Percentiles rank a stretch among this genome's conserved stretches.
Conservation (phyloP, 106 monocot species). For the Narthecium ossifragum region DNA sequence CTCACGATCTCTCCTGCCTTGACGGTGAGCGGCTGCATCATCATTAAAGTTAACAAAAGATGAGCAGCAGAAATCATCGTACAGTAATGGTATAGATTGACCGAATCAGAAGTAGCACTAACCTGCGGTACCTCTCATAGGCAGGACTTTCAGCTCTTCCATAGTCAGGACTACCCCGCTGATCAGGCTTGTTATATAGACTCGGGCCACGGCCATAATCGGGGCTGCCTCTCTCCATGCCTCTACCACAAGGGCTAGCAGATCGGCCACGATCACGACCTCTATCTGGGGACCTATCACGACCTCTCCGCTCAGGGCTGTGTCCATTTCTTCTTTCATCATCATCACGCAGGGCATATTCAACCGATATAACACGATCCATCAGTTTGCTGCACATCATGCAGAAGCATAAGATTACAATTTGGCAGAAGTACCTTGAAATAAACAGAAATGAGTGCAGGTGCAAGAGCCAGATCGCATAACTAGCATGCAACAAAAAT, state of each 20-base stretch:
- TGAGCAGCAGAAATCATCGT: not conserved
- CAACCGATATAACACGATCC: conserved; percentile 91
- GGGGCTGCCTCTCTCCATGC: conserved; percentile 76
- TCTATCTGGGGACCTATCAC: conserved; percentile 56
- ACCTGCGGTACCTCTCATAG: conserved; percentile 38
- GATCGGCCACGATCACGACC: conserved; percentile 52
- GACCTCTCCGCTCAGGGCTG: conserved; percentile 61
- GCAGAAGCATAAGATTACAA: not conserved
- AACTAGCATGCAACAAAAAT: too few species aligned
- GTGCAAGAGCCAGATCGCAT: too few species aligned
- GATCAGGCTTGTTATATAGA: conserved; percentile 31
- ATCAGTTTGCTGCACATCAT: conserved; percentile 62
- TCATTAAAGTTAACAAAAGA: not conserved
- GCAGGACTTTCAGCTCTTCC: conserved; percentile 47
- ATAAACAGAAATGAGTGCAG: too few species aligned
- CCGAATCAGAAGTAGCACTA: not conserved
- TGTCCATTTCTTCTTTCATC: conserved; percentile 78
- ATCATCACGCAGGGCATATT: conserved; percentile 90
- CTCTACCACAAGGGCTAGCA: conserved; percentile 73
- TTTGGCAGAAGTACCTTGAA: too few species aligned
- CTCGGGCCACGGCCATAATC: conserved; percentile 75
- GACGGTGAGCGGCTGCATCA: conserved; percentile 10
- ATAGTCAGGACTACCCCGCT: conserved; percentile 40
- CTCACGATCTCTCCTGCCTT: conserved; percentile 7
- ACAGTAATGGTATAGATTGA: not conserved